Percentiles rank a stretch among this genome's conserved stretches.
Evolutionary conservation across 805 yeast species (phyloP).

Genomic region (Candida caryicola): DNA sequence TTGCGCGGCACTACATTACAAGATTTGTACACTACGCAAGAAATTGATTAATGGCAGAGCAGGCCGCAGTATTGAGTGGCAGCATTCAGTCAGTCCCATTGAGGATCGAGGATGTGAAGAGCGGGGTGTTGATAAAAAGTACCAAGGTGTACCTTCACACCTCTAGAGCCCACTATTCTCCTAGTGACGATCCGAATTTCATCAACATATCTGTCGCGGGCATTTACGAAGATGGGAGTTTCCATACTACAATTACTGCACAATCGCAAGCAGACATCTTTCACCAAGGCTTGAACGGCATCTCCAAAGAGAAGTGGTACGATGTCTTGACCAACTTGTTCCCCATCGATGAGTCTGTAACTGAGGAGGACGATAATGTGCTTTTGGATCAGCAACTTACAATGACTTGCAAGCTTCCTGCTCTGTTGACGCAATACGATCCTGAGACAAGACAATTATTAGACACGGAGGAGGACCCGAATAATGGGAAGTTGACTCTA

Average conservation of each 20-base stretch:
- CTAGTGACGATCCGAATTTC: constrained; percentile 8
- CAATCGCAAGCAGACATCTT: constrained; percentile 2
- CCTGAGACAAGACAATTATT: constrained; percentile 1
- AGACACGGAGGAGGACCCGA: constrained; percentile 12
- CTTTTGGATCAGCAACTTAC: neutral
- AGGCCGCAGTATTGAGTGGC: constrained; percentile 3
- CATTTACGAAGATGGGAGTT: constrained; percentile 21
- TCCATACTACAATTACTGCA: constrained; percentile 13
- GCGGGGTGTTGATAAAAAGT: constrained; percentile 11
- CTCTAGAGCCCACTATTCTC: constrained; percentile 5
- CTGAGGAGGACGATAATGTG: constrained; percentile 9
- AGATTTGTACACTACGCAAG: too few relatives aligned
- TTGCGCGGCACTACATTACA: too few relatives aligned
- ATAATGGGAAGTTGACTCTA: constrained; percentile 4
- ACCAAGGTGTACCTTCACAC: constrained; percentile 18
- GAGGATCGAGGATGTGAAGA: constrained; percentile 15
- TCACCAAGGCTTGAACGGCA: constrained; percentile 3
- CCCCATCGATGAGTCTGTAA: constrained; percentile 3
- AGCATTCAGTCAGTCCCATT: constrained; percentile 14
- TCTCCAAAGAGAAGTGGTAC: constrained; percentile 19
- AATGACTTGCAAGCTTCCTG: constrained; percentile 2
- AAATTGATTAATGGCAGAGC: too few relatives aligned
- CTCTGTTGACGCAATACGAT: constrained; percentile 5
- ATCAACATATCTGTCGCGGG: constrained; percentile 16
- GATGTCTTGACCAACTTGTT: constrained; percentile 17